Conservation (phyloP, 2,329 filamentous ascomycete species). For the Botryotinia globosa region DNA sequence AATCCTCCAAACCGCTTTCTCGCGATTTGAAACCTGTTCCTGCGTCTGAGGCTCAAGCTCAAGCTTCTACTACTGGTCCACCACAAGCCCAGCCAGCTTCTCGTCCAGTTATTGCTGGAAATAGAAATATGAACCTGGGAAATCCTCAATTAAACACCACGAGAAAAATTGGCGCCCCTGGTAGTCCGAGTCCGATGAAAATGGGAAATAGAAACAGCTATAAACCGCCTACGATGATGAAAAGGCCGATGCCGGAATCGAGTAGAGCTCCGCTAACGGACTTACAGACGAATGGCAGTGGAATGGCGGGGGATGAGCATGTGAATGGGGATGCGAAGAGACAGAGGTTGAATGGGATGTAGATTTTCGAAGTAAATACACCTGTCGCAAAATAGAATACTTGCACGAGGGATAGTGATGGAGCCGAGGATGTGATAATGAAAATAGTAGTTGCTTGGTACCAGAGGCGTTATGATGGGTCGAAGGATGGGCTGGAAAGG, state of each 20-base stretch:
- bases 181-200: slow-evolving; percentile 47
- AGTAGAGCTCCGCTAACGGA: slow-evolving; percentile 34
- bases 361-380: neutral
- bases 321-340: slow-evolving; percentile 37
- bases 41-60: slow-evolving; percentile 34
- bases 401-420: neutral
- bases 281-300: slow-evolving; percentile 37
- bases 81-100: slow-evolving; percentile 36
- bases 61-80: slow-evolving; percentile 28
- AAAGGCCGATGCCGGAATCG: slow-evolving; percentile 30
- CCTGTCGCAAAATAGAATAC: neutral
- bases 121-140: neutral
- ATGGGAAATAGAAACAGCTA: slow-evolving; percentile 58
- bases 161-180: slow-evolving; percentile 59
- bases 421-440: neutral
- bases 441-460: neutral
- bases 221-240: slow-evolving; percentile 57
- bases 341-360: slow-evolving; percentile 33
- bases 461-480: slow-evolving; percentile 6
- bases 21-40: slow-evolving; percentile 54
- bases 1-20: slow-evolving; percentile 67
- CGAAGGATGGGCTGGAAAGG: neutral
- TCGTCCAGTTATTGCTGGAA: neutral
- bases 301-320: slow-evolving; percentile 21
- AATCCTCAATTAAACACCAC: slow-evolving; percentile 42